Base-by-base conservation (phyloP, 306 rosid genomes). In the Vigna unguiculata region DNA sequence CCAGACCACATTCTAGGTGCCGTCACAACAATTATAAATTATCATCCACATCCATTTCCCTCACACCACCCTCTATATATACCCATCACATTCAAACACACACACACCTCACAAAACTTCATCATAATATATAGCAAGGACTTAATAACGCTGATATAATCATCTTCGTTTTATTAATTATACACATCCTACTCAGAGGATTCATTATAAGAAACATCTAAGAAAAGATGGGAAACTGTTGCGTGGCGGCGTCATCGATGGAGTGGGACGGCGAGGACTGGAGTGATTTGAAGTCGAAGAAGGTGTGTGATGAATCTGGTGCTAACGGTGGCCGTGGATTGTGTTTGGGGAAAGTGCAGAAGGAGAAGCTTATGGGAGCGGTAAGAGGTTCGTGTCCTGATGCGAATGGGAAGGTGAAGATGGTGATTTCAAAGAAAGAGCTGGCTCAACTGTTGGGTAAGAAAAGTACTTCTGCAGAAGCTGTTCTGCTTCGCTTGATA, bases 371-470 rank as follows among this genome's bases (percentile, higher is more conserved):
- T 34, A 67, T 84, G 1, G 78, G 61, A 6, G 79, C 38, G 21
- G 58, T 14, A 21, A 71, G 66, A 75, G 34, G 72, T 73, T 52
- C 62, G n/a, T n/a, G n/a, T n/a, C 22, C 47, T 4, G 17, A 19
- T 40, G 55, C 7, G 0, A 51, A 36, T 36, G 79, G 84, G 43
- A 86, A 74, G 69, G 81, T 93, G 52, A 93, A 75, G 83, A 80
- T 93, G 11, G 87, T 21, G 85, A 86, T 93, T 21, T 70, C 90
- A 6, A 93, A 86, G 82, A 74, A 67, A 73, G 91, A 93, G 73
- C 57, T 90, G 20, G 84, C 74, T 20, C 75, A 82, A 57, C 61
- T 93, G 55, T 48, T 89, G 43, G 87, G 25, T 57, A 20, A 19
- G 25, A 53, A 20, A 7, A 11, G 11, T 2, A 36, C 5, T 24